These are phyloP conservation scores for Phellinidium pouzarii DNA, from an alignment of 1,284 basidiomycete genomes.

Conservation along the genomic window DNA sequence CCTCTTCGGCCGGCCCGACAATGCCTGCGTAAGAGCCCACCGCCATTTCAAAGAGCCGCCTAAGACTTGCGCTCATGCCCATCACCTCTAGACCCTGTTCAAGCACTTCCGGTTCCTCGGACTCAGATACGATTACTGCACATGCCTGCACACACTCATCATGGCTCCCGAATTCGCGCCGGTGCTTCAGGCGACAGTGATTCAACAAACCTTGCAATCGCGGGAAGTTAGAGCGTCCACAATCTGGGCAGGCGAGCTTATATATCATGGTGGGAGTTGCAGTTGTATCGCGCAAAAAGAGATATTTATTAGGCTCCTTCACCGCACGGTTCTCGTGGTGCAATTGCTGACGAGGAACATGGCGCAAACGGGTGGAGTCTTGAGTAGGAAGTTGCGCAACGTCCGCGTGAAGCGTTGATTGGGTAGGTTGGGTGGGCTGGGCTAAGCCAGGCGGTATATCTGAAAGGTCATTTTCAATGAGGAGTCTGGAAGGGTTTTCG, in stretches of 20 bases:
- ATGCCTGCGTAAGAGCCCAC: constrained; percentile 39
- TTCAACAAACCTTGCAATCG: constrained; percentile 73
- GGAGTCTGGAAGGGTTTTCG: constrained; percentile 1
- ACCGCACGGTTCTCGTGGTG: constrained; percentile 25
- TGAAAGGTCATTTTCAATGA: constrained; percentile 1
- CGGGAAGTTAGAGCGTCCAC: constrained; percentile 56
- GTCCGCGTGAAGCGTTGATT: background rate
- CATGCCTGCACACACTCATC: constrained; percentile 68
- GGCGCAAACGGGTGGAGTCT: constrained; percentile 25
- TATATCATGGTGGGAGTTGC: constrained; percentile 33
- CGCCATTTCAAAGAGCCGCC: constrained; percentile 62
- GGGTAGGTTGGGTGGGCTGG: background rate
- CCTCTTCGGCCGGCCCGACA: constrained; percentile 11
- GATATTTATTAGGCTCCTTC: constrained; percentile 26
- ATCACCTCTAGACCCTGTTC: constrained; percentile 50
- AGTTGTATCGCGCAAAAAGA: constrained; percentile 37
- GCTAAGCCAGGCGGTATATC: background rate
- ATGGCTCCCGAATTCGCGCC: constrained; percentile 64
- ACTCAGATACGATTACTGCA: constrained; percentile 38
- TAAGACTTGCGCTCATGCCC: constrained; percentile 50
- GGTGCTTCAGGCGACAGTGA: constrained; percentile 63
- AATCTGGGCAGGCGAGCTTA: constrained; percentile 54
- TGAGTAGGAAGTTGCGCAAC: constrained; percentile 23
- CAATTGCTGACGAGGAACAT: constrained; percentile 29
- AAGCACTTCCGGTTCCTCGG: constrained; percentile 41